phyloP scores from a whole-genome alignment of 345 rosid genomes.

The Erysimum cheiranthoides region DNA sequence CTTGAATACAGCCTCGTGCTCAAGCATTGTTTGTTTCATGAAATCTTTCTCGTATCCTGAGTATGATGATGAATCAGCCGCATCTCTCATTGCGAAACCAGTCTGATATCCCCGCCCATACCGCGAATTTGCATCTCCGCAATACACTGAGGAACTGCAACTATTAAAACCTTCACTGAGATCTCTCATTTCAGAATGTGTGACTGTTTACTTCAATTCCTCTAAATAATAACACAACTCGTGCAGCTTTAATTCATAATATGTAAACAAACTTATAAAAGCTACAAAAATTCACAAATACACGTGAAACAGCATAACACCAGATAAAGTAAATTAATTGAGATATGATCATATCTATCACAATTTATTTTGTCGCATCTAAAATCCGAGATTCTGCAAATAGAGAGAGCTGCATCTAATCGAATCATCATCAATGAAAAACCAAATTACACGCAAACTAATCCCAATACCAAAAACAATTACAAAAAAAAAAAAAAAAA shows the following conservation, averaged over 20 bases:
- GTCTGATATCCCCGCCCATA: slow-evolving; percentile 54
- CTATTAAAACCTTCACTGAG: slow-evolving; percentile 62
- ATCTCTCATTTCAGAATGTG: slow-evolving; percentile 72
- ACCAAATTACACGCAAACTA: slow-evolving; percentile 39
- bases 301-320: slow-evolving; percentile 20
- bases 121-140: slow-evolving; percentile 54
- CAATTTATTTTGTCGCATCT: not conserved
- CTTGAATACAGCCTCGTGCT: slow-evolving; percentile 86
- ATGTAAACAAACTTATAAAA: not conserved
- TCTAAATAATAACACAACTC: slow-evolving; percentile 39
- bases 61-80: slow-evolving; percentile 49
- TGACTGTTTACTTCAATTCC: slow-evolving; percentile 81
- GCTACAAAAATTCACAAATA: slow-evolving; percentile 16
- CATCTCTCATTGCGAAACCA: slow-evolving; percentile 51
- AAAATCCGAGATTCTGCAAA: slow-evolving; percentile 7
- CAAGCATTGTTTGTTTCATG: slow-evolving; percentile 77
- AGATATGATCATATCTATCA: not conserved
- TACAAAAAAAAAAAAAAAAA: not conserved
- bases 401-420: not conserved
- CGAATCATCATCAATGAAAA: slow-evolving; percentile 16
- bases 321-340: not conserved
- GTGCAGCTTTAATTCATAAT: not conserved
- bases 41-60: slow-evolving; percentile 59
- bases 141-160: slow-evolving; percentile 64
- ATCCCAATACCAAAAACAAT: slow-evolving; percentile 18